Evolutionary conservation across 1,139 yeast genomes (phyloP).

Genomic region (Hyphopichia fennica): DNA sequence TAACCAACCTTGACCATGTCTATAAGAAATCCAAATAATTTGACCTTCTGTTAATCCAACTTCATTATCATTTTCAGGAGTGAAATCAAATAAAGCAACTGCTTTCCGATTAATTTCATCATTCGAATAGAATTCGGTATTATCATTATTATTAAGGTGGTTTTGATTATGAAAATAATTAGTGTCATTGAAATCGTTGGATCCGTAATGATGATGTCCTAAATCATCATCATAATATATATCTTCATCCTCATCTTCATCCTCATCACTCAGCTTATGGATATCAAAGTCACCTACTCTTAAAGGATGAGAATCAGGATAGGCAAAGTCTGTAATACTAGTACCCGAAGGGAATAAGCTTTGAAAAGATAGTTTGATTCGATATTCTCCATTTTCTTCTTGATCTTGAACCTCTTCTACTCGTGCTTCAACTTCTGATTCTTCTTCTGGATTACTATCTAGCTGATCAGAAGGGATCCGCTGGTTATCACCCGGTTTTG

Average conservation of each 20-base stretch:
- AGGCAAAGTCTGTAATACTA: constrained; percentile 77
- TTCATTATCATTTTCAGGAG: constrained; percentile 93
- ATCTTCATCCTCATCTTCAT: constrained; percentile 10
- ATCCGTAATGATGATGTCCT: not conserved
- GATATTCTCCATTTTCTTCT: not conserved
- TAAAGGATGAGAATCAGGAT: constrained; percentile 62
- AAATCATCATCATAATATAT: constrained; percentile 7
- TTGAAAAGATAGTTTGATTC: not conserved
- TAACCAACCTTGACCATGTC: constrained; percentile 98
- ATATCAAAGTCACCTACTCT: constrained; percentile 51
- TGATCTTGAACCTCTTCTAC: too few species aligned
- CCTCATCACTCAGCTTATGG: constrained; percentile 10
- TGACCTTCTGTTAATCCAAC: constrained; percentile 80
- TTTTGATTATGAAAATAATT: constrained; percentile 12
- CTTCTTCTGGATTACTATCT: too few species aligned
- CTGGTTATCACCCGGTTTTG: too few species aligned
- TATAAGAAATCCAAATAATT: constrained; percentile 77
- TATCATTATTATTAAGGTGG: constrained; percentile 3
- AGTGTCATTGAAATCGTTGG: constrained; percentile 15
- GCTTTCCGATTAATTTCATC: constrained; percentile 58
- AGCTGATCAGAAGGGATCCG: too few species aligned
- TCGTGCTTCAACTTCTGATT: too few species aligned
- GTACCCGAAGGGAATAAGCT: constrained; percentile 27
- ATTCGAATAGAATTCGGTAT: constrained; percentile 13
- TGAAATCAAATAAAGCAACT: constrained; percentile 83